Conservation (phyloP, 306 rosid species). For the Citrullus mucosospermus region DNA sequence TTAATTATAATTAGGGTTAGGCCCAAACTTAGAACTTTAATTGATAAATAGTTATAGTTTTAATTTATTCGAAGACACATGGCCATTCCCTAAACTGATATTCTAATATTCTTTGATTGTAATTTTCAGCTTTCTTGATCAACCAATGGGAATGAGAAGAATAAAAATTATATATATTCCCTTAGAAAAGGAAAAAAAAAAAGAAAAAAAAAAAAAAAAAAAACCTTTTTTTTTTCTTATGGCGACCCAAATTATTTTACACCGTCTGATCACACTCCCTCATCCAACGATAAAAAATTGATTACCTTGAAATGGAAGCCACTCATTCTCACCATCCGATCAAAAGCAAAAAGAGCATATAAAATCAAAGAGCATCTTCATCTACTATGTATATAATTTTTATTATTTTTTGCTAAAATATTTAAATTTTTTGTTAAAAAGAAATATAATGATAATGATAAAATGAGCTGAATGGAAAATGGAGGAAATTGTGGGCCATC, state of each 20-base stretch:
- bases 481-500: slow-evolving; percentile 45
- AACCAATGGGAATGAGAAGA: not conserved
- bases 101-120: not conserved
- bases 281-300: not conserved
- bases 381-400: not conserved
- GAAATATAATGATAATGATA: slow-evolving; percentile 4
- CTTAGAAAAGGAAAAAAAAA: not conserved
- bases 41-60: too few species aligned
- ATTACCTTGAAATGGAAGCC: slow-evolving; percentile 50
- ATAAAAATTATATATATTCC: not conserved
- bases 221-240: too few species aligned
- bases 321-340: slow-evolving; percentile 67
- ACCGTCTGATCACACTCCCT: not conserved
- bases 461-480: slow-evolving; percentile 12
- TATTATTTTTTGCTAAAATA: not conserved
- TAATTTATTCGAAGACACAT: not conserved
- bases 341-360: slow-evolving; percentile 51
- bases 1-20: too few species aligned
- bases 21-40: too few species aligned
- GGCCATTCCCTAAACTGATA: not conserved
- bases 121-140: not conserved
- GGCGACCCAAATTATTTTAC: not conserved
- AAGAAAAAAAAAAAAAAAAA: too few species aligned
- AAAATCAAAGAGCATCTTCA: not conserved
- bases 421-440: not conserved